Conservation (phyloP, 257 asterid species). For the Solanum clarkiae region DNA sequence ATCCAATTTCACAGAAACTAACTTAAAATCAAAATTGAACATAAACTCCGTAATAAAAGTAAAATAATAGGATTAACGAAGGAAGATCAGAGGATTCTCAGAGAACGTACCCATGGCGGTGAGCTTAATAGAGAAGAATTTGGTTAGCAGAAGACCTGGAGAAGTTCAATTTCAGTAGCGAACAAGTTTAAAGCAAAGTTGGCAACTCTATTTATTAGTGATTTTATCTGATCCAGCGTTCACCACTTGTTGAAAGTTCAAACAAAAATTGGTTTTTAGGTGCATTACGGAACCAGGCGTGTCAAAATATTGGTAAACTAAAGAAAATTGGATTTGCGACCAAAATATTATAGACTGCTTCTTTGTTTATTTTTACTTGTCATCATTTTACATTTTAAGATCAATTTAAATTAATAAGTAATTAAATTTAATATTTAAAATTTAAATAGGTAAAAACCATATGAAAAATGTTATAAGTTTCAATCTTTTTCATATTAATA, state of each 20-base stretch:
- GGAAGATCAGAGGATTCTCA: not conserved
- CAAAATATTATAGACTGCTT: too few relatives aligned
- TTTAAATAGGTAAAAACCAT: too few relatives aligned
- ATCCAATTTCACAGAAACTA: not conserved
- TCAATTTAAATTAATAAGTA: too few relatives aligned
- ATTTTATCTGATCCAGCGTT: not conserved
- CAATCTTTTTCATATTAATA: too few relatives aligned
- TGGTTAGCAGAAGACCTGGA: not conserved
- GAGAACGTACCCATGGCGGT: constrained; percentile 4
- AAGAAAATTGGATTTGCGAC: not conserved
- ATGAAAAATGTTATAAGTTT: too few relatives aligned
- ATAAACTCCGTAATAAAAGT: not conserved
- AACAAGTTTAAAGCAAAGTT: not conserved
- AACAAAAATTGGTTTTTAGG: not conserved
- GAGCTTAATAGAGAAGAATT: not conserved
- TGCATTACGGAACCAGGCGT: not conserved
- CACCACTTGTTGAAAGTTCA: not conserved
- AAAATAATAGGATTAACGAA: not conserved
- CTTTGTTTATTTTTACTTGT: too few relatives aligned
- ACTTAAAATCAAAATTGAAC: not conserved
- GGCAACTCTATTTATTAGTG: not conserved
- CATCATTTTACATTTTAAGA: too few relatives aligned
- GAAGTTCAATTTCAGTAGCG: not conserved
- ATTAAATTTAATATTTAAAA: too few relatives aligned
- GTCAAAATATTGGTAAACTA: not conserved